Evolutionary conservation across 306 rosid genomes (phyloP).

Genomic region (Oxytropis ochrocephala): DNA sequence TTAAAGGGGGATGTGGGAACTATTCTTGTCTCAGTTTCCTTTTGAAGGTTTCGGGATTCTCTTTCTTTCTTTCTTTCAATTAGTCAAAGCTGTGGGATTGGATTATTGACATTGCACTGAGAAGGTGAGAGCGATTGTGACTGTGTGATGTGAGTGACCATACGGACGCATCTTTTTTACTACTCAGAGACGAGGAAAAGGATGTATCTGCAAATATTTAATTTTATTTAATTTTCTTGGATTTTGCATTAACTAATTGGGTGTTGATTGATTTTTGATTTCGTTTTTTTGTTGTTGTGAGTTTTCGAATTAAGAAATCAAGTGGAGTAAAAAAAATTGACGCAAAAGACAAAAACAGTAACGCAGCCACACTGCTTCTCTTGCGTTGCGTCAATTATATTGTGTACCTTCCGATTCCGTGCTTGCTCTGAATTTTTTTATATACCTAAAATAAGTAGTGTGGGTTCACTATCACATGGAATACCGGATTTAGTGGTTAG

Average conservation of each 20-base stretch:
- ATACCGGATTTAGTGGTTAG: constrained; percentile 16
- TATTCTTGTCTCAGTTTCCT: constrained; percentile 24
- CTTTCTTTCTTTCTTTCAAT: constrained; percentile 29
- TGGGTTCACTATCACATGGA: constrained; percentile 26
- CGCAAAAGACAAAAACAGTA: constrained; percentile 24
- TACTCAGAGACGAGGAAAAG: constrained; percentile 4
- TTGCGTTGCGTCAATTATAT: not conserved
- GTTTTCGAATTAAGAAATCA: constrained; percentile 18
- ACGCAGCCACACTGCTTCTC: constrained; percentile 23
- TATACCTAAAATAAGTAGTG: not conserved
- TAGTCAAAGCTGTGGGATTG: constrained; percentile 41
- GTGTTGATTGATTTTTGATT: not conserved
- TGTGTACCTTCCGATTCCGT: constrained; percentile 19
- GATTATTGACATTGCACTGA: constrained; percentile 36
- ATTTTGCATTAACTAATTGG: not conserved
- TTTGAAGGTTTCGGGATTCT: constrained; percentile 36
- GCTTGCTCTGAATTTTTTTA: not conserved
- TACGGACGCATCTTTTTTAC: constrained; percentile 9
- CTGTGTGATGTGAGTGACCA: constrained; percentile 30
- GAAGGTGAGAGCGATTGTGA: constrained; percentile 26
- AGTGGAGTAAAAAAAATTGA: not conserved
- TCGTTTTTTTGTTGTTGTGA: not conserved
- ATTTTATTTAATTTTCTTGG: not conserved
- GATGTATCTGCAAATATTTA: constrained; percentile 13
- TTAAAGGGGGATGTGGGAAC: constrained; percentile 31